Base-by-base conservation (phyloP, 345 rosid genomes). In the Pseudoturritis turrita region DNA sequence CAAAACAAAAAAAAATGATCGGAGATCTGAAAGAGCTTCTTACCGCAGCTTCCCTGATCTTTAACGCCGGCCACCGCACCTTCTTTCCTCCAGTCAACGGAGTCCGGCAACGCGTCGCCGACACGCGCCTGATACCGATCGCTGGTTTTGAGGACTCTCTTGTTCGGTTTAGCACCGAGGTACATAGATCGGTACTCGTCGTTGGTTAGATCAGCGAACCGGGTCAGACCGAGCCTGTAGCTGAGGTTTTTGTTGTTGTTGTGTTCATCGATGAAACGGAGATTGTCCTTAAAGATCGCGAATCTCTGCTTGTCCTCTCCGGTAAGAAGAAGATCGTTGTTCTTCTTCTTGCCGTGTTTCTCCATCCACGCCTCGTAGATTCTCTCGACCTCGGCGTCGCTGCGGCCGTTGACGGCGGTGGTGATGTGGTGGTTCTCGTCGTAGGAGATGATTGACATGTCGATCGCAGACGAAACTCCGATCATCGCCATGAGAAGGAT, bases 181-280 rank as follows among this genome's bases (percentile, higher is more conserved):
- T 83, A 88, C 62, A 33, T 80, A 58, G 89, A 78, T 72, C 92
- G 87, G 85, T 85, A 95, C 89, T 95, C 99, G 44, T 91, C 96
- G 78, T 91, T 89, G 60, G 93, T 88, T 55, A 95, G 73, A 76
- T 95, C 97, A 29, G 99, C 96, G 40, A 95, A 95, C 80, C 84
- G 88, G 87, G 81, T 95, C 80, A 89, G 71, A 29, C 97, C 96
- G 39, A 95, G 83, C 66, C 19, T 72, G 67, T 79, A 95, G 28
- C 83, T 80, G 78, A 76, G 90, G 80, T 81, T 78, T 77, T 69
- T 79, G 18, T 77, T 68, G 84, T 91, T 95, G 84, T 91, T 95
- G 65, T 88, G 96, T 37, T 86, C 87, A 26, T 95, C 96, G 56
- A 95, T 85, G 71, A 84, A 91, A 66, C 85, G 77, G 45, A 95